Percentiles rank a stretch among this genome's conserved stretches.
phyloP scores from a whole-genome alignment of 2,329 filamentous ascomycete species.

The Aspergillus hiratsukae region DNA sequence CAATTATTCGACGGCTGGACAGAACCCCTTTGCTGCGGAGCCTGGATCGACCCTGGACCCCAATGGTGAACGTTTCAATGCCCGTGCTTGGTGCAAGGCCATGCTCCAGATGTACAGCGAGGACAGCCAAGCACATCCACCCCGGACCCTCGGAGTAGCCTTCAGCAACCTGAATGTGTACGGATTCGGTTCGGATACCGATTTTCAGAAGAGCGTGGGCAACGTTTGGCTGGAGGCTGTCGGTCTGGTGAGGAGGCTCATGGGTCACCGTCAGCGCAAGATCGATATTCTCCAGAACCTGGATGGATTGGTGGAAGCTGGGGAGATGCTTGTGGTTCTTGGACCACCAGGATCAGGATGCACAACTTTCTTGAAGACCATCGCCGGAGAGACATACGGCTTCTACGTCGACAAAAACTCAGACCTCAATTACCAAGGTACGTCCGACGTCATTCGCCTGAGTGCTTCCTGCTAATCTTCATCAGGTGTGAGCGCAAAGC shows the following conservation, averaged over 20 bases:
- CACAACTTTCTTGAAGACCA: constrained; percentile 77
- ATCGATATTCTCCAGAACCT: constrained; percentile 52
- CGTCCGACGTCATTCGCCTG: too few relatives aligned
- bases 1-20: background rate
- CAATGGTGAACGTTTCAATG: constrained; percentile 34
- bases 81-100: constrained; percentile 23
- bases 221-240: constrained; percentile 49
- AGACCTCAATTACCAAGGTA: background rate
- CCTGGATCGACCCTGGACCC: constrained; percentile 29
- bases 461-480: background rate
- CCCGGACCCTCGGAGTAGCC: constrained; percentile 52
- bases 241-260: background rate
- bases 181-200: constrained; percentile 61
- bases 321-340: constrained; percentile 40
- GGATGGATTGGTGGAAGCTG: constrained; percentile 47
- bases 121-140: constrained; percentile 21
- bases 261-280: constrained; percentile 10
- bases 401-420: background rate
- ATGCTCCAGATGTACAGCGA: constrained; percentile 33
- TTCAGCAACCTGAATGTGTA: constrained; percentile 62
- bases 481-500: constrained; percentile 41
- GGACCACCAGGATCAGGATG: constrained; percentile 49
- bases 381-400: constrained; percentile 60
- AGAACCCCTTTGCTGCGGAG: background rate
- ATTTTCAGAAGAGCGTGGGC: constrained; percentile 63